phyloP scores from a whole-genome alignment of 441 rosid genomes.

The Melastoma candidum region DNA sequence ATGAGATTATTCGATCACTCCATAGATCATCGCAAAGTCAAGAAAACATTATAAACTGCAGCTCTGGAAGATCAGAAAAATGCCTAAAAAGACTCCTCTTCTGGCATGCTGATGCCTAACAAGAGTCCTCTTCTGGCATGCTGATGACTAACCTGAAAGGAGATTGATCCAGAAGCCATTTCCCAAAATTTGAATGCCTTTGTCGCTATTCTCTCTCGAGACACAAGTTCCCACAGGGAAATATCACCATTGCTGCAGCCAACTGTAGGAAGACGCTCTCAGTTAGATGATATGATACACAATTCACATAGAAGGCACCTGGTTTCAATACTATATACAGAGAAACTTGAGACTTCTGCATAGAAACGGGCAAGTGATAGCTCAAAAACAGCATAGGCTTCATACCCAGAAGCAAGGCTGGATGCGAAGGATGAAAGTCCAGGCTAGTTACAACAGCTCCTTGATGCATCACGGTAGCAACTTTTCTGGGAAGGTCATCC shows the following conservation, averaged over 20 bases:
- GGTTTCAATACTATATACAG: background rate
- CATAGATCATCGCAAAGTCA: background rate
- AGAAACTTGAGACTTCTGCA: background rate
- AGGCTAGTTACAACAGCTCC: conserved; percentile 54
- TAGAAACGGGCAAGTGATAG: conserved; percentile 1
- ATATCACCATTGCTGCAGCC: conserved; percentile 50
- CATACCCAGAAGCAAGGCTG: conserved; percentile 45
- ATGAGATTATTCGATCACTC: background rate
- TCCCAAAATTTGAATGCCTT: conserved; percentile 60
- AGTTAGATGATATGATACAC: too few relatives aligned
- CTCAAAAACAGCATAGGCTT: background rate
- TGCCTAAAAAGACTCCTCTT: background rate
- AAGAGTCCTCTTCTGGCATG: background rate
- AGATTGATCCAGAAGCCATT: conserved; percentile 14
- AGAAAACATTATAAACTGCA: conserved; percentile 1
- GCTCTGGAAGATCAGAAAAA: background rate
- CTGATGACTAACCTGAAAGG: conserved; percentile 31
- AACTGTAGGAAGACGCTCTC: conserved; percentile 21
- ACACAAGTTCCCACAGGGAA: conserved; percentile 51
- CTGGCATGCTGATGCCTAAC: conserved; percentile 12
- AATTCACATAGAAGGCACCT: background rate
- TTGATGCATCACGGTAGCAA: conserved; percentile 36
- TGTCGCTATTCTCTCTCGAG: conserved; percentile 36
- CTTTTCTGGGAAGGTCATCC: conserved; percentile 52
- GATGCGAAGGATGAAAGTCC: conserved; percentile 62